These are phyloP conservation scores for Fraxinus ornus DNA, from an alignment of 305 asterid species.

Conservation along the genomic window DNA sequence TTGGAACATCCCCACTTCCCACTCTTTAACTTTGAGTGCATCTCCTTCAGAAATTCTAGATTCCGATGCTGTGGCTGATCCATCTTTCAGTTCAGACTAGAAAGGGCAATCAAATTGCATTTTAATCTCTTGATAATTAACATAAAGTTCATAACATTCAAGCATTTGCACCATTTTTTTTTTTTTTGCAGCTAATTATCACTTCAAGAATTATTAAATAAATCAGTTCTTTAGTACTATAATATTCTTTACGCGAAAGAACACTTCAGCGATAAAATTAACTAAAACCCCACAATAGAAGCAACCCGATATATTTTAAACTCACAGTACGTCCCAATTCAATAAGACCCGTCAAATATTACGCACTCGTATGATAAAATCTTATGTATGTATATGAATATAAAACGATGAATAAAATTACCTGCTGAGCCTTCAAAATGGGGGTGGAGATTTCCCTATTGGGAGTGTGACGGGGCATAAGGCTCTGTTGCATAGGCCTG, in stretches of 20 bases:
- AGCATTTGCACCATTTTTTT: neutral
- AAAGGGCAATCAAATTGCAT: neutral
- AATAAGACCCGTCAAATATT: neutral
- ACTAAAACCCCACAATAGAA: neutral
- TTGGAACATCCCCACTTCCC: conserved; percentile 77
- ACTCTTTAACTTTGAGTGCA: conserved; percentile 63
- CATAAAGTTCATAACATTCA: neutral
- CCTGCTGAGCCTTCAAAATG: conserved; percentile 44
- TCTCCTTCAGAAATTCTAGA: conserved; percentile 49
- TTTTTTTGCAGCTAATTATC: neutral
- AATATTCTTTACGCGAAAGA: neutral
- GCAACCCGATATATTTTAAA: neutral
- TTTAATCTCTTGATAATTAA: neutral
- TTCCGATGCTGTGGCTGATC: conserved; percentile 30
- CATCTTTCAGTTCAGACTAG: conserved; percentile 51
- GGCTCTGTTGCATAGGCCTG: conserved; percentile 24
- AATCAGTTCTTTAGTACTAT: neutral
- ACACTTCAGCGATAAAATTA: neutral
- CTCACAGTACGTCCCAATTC: neutral
- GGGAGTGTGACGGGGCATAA: conserved; percentile 25
- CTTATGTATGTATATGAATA: neutral
- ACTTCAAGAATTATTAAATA: too few relatives aligned
- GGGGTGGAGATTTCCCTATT: conserved; percentile 20
- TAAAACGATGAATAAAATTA: conserved; percentile 6
- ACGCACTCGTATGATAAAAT: neutral